These are phyloP conservation scores for Aspergillus saccharolyticus DNA, from an alignment of 495 filamentous ascomycete genomes.

Conservation along the genomic window DNA sequence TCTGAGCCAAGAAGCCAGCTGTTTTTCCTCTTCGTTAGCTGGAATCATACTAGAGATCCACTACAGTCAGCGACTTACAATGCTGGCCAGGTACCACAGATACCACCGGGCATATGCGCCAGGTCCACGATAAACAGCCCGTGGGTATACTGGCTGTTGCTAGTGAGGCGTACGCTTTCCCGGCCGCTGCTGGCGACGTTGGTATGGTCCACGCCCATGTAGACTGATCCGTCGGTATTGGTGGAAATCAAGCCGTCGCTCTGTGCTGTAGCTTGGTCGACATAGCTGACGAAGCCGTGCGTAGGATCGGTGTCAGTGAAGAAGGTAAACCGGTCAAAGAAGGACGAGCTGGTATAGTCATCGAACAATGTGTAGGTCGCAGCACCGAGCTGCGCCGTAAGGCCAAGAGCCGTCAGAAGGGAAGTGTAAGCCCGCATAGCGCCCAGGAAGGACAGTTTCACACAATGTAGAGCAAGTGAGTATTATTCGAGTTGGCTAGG, in stretches of 20 bases:
- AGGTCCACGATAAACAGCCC: slow-evolving; percentile 60
- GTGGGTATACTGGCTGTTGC: slow-evolving; percentile 47
- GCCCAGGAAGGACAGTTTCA: background rate
- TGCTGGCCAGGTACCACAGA: slow-evolving; percentile 59
- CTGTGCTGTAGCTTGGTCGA: slow-evolving; percentile 47
- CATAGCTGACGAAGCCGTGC: slow-evolving; percentile 63
- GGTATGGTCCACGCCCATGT: slow-evolving; percentile 39
- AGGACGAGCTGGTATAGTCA: slow-evolving; percentile 37
- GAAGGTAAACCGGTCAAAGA: slow-evolving; percentile 54
- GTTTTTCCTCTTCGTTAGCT: slow-evolving; percentile 1
- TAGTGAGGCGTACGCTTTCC: slow-evolving; percentile 51
- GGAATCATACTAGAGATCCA: background rate
- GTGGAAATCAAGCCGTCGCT: slow-evolving; percentile 49
- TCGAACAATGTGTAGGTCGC: slow-evolving; percentile 47
- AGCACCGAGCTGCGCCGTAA: slow-evolving; percentile 38
- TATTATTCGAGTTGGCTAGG: background rate
- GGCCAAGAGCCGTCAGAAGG: slow-evolving; percentile 31
- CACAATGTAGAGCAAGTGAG: background rate
- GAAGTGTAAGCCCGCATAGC: slow-evolving; percentile 41
- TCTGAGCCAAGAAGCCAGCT: slow-evolving; percentile 50
- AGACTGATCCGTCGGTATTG: slow-evolving; percentile 30
- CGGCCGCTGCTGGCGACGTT: slow-evolving; percentile 43
- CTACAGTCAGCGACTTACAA: slow-evolving; percentile 42
- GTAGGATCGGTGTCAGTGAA: slow-evolving; percentile 56
- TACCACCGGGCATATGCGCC: slow-evolving; percentile 49